Percentiles rank a stretch among this genome's conserved stretches.
Evolutionary conservation across 2,329 filamentous ascomycete genomes (phyloP).

Genomic region (Phialophora expanda): DNA sequence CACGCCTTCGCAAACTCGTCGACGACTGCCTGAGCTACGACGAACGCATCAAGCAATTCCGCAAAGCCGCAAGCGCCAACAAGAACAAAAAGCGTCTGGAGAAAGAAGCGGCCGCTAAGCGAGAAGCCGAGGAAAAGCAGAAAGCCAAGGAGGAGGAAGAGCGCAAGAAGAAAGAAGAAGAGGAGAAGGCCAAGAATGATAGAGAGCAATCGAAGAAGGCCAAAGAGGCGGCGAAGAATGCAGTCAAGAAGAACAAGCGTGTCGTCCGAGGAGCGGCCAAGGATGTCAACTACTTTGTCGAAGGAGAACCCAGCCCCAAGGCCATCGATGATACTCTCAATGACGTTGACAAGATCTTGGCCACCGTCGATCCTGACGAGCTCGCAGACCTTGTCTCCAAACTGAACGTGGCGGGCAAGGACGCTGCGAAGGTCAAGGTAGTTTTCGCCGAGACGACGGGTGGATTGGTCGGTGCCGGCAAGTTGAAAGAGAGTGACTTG

Average conservation of each 20-base stretch:
- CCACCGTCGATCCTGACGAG: constrained; percentile 89
- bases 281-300: constrained; percentile 94
- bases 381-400: constrained; percentile 81
- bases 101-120: constrained; percentile 88
- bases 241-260: constrained; percentile 99
- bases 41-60: constrained; percentile 97
- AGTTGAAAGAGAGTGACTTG: constrained; percentile 81
- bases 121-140: constrained; percentile 80
- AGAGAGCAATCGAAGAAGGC: constrained; percentile 89
- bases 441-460: constrained; percentile 80
- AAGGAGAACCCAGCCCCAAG: constrained; percentile 68
- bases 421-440: constrained; percentile 81
- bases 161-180: constrained; percentile 78
- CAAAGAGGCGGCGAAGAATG: constrained; percentile 98
- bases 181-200: constrained; percentile 82
- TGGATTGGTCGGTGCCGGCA: constrained; percentile 78
- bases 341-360: constrained; percentile 85
- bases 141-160: constrained; percentile 84
- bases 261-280: constrained; percentile 92
- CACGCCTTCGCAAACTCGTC: constrained; percentile 84
- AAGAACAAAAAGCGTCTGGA: constrained; percentile 96
- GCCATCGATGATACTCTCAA: constrained; percentile 82
- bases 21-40: constrained; percentile 84
- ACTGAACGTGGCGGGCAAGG: constrained; percentile 76
- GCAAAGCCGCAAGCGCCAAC: constrained; percentile 84